Evolutionary conservation across 306 rosid species (phyloP).

Genomic region (Glycine latifolia): DNA sequence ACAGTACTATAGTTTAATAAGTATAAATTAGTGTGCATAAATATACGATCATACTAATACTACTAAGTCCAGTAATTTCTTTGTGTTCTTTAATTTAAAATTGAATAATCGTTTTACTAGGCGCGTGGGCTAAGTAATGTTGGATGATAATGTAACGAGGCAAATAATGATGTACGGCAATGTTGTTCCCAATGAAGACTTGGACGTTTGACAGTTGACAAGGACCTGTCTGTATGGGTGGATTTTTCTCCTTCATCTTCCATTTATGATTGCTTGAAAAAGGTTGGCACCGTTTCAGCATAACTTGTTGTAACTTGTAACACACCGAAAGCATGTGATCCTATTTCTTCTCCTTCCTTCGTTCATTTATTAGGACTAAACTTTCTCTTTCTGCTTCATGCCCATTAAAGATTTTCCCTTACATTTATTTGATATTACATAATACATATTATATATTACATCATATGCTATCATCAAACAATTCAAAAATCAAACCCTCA

Average conservation of each 20-base stretch:
- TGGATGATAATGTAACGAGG: constrained; percentile 6
- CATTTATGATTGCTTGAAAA: constrained; percentile 39
- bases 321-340: constrained; percentile 46
- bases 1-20: too few relatives aligned
- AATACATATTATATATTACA: background rate
- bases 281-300: background rate
- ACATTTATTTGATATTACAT: background rate
- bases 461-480: background rate
- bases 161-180: constrained; percentile 40
- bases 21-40: too few relatives aligned
- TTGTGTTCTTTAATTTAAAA: background rate
- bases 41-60: too few relatives aligned
- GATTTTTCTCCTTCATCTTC: constrained; percentile 25
- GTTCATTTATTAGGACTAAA: background rate
- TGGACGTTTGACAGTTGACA: constrained; percentile 47
- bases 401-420: background rate
- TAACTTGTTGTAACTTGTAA: background rate
- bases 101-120: background rate
- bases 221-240: constrained; percentile 38
- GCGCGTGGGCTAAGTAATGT: constrained; percentile 29
- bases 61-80: too few relatives aligned
- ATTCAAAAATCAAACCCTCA: background rate
- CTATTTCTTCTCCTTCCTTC: background rate
- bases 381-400: background rate
- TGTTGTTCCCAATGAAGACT: constrained; percentile 44